These are phyloP conservation scores for Cladosporium sp. DNA, from an alignment of 2,329 filamentous ascomycete species.

Conservation along the genomic window DNA sequence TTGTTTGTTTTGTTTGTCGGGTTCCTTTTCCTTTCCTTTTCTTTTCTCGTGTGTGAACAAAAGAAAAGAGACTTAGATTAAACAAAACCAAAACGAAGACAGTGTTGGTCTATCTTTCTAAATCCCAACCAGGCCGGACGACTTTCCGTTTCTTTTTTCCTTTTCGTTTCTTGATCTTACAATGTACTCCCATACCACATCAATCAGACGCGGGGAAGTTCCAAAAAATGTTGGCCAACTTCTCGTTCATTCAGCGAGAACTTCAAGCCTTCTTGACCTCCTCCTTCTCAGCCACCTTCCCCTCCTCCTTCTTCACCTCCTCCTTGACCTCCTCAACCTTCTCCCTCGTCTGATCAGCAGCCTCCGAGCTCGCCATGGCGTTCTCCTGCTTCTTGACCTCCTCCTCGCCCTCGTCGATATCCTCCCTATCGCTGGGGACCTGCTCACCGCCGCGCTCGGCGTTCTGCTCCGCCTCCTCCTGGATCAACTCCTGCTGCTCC, in stretches of 20 bases:
- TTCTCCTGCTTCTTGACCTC: slow-evolving; percentile 14
- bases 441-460: slow-evolving; percentile 52
- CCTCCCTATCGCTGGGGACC: slow-evolving; percentile 67
- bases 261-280: slow-evolving; percentile 8
- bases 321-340: background rate
- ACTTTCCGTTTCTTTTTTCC: too few relatives aligned
- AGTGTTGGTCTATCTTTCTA: too few relatives aligned
- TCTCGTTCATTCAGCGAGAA: background rate
- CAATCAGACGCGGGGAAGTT: background rate
- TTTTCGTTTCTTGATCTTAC: background rate
- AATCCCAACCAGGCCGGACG: too few relatives aligned
- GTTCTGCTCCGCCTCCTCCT: slow-evolving; percentile 93
- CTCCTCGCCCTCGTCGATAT: slow-evolving; percentile 70
- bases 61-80: too few relatives aligned
- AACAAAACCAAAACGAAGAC: too few relatives aligned
- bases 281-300: background rate
- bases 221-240: background rate
- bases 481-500: slow-evolving; percentile 97
- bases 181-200: too few relatives aligned
- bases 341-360: slow-evolving; percentile 4
- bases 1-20: too few relatives aligned
- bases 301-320: background rate
- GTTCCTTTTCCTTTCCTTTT: too few relatives aligned
- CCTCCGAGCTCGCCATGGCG: slow-evolving; percentile 2
- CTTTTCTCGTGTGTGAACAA: too few relatives aligned